phyloP scores from a whole-genome alignment of 495 filamentous ascomycete species.

The Friedmanniomyces simplex region DNA sequence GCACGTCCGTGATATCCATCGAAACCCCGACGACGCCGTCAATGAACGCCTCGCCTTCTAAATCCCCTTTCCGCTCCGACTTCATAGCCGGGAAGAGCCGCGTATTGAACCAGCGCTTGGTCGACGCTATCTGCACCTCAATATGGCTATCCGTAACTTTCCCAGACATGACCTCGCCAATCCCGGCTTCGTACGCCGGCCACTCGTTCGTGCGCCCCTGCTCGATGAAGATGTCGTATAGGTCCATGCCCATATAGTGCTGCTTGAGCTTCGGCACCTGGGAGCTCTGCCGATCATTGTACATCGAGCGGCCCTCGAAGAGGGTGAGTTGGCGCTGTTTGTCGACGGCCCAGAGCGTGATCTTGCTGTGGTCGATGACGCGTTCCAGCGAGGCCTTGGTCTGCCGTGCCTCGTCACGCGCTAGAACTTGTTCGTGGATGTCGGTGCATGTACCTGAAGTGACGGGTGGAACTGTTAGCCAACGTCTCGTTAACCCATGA shows the following conservation, averaged over 20 bases:
- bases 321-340: conserved; percentile 45
- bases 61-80: conserved; percentile 38
- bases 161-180: conserved; percentile 49
- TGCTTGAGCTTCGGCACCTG: neutral
- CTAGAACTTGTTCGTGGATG: conserved; percentile 53
- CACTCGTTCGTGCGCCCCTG: conserved; percentile 31
- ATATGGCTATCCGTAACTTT: conserved; percentile 38
- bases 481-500: too few species aligned
- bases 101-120: conserved; percentile 51
- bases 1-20: conserved; percentile 59
- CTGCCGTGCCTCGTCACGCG: conserved; percentile 46
- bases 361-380: conserved; percentile 56
- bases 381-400: conserved; percentile 53
- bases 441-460: conserved; percentile 61
- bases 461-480: neutral
- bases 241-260: conserved; percentile 40
- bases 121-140: conserved; percentile 40
- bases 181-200: conserved; percentile 39
- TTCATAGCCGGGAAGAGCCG: conserved; percentile 49
- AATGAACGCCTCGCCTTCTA: conserved; percentile 38
- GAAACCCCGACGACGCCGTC: conserved; percentile 58
- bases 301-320: conserved; percentile 48
- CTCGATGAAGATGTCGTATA: conserved; percentile 47
- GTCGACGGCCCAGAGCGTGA: conserved; percentile 60
- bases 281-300: neutral